These are phyloP conservation scores for Diplodia intermedia DNA, from an alignment of 2,329 filamentous ascomycete genomes.

Conservation along the genomic window DNA sequence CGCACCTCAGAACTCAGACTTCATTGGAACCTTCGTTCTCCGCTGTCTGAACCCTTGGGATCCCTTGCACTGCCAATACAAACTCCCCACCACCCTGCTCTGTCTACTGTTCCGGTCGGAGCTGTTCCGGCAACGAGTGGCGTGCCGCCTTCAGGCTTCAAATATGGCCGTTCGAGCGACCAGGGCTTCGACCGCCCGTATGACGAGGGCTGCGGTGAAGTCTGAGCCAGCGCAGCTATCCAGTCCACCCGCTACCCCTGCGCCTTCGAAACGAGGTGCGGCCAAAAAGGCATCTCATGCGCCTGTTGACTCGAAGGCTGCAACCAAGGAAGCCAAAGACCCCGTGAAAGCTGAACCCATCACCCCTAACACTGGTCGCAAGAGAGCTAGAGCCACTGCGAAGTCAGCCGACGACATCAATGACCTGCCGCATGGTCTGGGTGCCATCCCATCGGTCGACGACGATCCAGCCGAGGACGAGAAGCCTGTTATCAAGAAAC, in stretches of 20 bases:
- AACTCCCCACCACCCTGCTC: not conserved
- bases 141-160: not conserved
- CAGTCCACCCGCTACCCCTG: slow-evolving; percentile 52
- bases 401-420: slow-evolving; percentile 52
- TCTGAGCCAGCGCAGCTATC: slow-evolving; percentile 50
- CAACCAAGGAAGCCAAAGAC: not conserved
- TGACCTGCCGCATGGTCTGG: slow-evolving; percentile 65
- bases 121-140: slow-evolving; percentile 16
- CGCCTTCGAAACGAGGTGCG: slow-evolving; percentile 33
- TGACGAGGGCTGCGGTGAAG: slow-evolving; percentile 30
- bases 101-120: not conserved
- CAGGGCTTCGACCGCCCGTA: slow-evolving; percentile 40
- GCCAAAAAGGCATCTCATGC: slow-evolving; percentile 37
- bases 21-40: not conserved
- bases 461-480: slow-evolving; percentile 15
- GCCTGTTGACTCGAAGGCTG: slow-evolving; percentile 37
- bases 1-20: not conserved
- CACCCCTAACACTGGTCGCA: slow-evolving; percentile 40
- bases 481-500: slow-evolving; percentile 6
- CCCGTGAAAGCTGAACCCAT: slow-evolving; percentile 23
- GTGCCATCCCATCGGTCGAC: slow-evolving; percentile 40
- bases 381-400: slow-evolving; percentile 47
- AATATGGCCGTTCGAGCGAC: slow-evolving; percentile 44
- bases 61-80: not conserved
- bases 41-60: not conserved